phyloP scores from a whole-genome alignment of 2,329 filamentous ascomycete genomes.

The Aspergillus ochraceus region DNA sequence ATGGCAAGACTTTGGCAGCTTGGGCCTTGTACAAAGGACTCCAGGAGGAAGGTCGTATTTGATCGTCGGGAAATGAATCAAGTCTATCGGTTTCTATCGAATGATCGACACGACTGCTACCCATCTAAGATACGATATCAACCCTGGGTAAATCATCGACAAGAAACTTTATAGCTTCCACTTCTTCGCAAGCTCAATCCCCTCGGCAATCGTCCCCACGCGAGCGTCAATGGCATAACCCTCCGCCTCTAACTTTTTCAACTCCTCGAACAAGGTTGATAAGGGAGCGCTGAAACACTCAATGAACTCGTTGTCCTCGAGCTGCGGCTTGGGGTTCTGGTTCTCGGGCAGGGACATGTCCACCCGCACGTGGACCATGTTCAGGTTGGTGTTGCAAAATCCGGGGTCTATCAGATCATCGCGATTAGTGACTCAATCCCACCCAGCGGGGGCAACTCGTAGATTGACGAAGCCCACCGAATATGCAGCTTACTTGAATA shows the following conservation, averaged over 20 bases:
- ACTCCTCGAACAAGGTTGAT: slow-evolving; percentile 63
- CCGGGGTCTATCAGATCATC: slow-evolving; percentile 42
- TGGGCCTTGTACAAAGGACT: slow-evolving; percentile 57
- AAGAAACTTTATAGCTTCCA: slow-evolving; percentile 21
- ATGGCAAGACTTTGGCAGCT: slow-evolving; percentile 58
- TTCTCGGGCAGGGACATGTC: slow-evolving; percentile 70
- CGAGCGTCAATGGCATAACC: slow-evolving; percentile 79
- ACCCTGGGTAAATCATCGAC: not conserved
- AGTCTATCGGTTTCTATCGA: not conserved
- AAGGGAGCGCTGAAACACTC: slow-evolving; percentile 73
- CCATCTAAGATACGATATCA: not conserved
- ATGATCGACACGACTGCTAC: not conserved
- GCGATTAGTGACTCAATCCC: not conserved
- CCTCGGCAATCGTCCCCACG: slow-evolving; percentile 75
- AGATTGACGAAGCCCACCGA: not conserved
- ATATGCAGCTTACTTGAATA: not conserved
- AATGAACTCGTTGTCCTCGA: slow-evolving; percentile 81
- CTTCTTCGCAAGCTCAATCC: slow-evolving; percentile 69
- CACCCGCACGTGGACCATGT: slow-evolving; percentile 68
- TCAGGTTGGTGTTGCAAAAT: slow-evolving; percentile 51
- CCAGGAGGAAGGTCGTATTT: slow-evolving; percentile 48
- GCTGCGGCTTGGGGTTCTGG: slow-evolving; percentile 64
- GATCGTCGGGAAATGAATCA: not conserved
- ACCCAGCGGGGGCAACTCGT: not conserved
- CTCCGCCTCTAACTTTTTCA: slow-evolving; percentile 64